Base-by-base conservation (phyloP, 148 eudicot genomes). In the Dianthus caryophyllus region DNA sequence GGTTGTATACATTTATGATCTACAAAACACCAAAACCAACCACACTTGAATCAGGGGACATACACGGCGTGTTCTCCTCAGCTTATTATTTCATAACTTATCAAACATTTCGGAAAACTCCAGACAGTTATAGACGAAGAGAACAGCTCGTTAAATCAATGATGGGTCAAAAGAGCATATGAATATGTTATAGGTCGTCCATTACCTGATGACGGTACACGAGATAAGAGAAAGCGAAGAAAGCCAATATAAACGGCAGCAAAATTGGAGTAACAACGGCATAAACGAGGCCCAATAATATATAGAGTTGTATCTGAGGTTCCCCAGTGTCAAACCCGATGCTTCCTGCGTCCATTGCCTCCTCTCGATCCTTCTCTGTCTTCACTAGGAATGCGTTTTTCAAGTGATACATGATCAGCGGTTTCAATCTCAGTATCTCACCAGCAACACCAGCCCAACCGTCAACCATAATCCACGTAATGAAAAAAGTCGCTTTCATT, bases 1-100 rank as follows among this genome's bases (percentile, higher is more conserved):
- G 98, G 78, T 93, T 87, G 83, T 93, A 93, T 4, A 93, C 96
- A 71, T 93, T 94, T 64, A 94, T 90, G 73, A 94, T 78, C 98
- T 93, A 90, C 74, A 73, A 12, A 47, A 20, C 47, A 61, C 31
- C 12, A 54, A 46, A 70, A 36, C 64, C 64, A 36, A 72, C 25
- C 51, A 62, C 69, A 5, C 14, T 66, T 71, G 8, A 65, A 24
- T 38, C 33, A 1, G 16, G 38, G 8, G 9, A 9, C 44, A 41
- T 41, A 2, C 39, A 8, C 8, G n/a, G n/a, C n/a, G n/a, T n/a
- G n/a, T n/a, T n/a, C n/a, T n/a, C n/a, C n/a, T n/a, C n/a, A n/a
- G n/a, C n/a, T n/a, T n/a, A n/a, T n/a, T n/a, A n/a, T n/a, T n/a
- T n/a, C n/a, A n/a, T n/a, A n/a, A n/a, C n/a, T n/a, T n/a, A n/a